Evolutionary conservation across 495 filamentous ascomycete genomes (phyloP).

Genomic region (Polyplosphaeria fusca): DNA sequence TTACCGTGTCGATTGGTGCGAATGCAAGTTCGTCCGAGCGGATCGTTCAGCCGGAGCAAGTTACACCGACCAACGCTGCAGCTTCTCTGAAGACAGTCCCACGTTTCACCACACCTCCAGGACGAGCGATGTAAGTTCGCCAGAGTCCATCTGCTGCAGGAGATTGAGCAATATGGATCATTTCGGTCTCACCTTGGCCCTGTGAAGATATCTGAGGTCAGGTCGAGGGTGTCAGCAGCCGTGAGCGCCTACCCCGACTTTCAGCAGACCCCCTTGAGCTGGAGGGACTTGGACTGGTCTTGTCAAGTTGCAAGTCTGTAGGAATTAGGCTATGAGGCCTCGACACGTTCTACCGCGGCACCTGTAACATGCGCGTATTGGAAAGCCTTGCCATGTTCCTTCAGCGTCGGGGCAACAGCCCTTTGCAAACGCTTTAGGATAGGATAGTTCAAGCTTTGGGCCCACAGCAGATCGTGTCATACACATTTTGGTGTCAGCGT

Average conservation of each 20-base stretch:
- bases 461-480: conserved; percentile 1
- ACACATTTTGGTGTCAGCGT: neutral
- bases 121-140: conserved; percentile 19
- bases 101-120: conserved; percentile 3
- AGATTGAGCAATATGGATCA: conserved; percentile 10
- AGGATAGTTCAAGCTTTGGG: conserved; percentile 12
- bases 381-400: conserved; percentile 8
- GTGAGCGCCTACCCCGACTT: no score
- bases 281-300: no score
- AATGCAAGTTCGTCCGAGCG: conserved; percentile 30
- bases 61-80: neutral
- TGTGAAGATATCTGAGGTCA: neutral
- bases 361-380: conserved; percentile 12
- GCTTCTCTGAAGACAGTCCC: neutral
- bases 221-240: no score
- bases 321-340: no score
- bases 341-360: no score
- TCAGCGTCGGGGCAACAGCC: conserved; percentile 9
- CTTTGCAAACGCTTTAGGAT: conserved; percentile 6
- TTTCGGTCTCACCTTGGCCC: conserved; percentile 19
- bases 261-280: no score
- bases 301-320: no score
- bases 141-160: neutral
- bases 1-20: conserved; percentile 30
- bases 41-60: conserved; percentile 8